Evolutionary conservation across 176 grass and related monocot genomes (phyloP).

Genomic region (Secale cereale): DNA sequence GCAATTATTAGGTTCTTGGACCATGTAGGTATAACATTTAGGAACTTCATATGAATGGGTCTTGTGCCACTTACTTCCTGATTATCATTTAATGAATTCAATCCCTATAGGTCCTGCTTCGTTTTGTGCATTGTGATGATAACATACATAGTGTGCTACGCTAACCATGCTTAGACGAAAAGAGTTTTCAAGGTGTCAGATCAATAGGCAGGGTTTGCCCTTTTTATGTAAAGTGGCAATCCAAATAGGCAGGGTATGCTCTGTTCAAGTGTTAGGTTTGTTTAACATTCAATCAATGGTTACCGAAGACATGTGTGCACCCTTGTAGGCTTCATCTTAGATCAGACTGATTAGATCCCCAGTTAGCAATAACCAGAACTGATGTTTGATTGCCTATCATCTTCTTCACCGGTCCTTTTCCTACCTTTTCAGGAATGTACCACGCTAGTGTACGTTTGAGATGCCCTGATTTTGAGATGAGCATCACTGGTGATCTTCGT

Average conservation of each 20-base stretch:
- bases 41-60: not conserved
- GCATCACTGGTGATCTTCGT: conserved; percentile 4
- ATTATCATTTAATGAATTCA: not conserved
- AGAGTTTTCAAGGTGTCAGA: not conserved
- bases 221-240: not conserved
- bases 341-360: not conserved
- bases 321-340: not conserved
- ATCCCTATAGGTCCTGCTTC: not conserved
- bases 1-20: not conserved
- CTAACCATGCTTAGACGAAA: not conserved
- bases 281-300: not conserved
- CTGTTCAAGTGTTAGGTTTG: not conserved
- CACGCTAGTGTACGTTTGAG: conserved; percentile 24
- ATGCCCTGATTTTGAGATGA: conserved; percentile 32
- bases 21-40: not conserved
- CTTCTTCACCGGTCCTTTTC: conserved; percentile 5
- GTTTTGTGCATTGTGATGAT: not conserved
- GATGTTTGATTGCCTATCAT: not conserved
- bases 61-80: not conserved
- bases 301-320: not conserved
- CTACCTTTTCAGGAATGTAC: conserved; percentile 35
- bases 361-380: not conserved
- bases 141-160: not conserved
- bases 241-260: not conserved
- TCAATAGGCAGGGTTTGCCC: not conserved